Conservation (phyloP, 805 yeast species). For the Metschnikowia anglica region DNA sequence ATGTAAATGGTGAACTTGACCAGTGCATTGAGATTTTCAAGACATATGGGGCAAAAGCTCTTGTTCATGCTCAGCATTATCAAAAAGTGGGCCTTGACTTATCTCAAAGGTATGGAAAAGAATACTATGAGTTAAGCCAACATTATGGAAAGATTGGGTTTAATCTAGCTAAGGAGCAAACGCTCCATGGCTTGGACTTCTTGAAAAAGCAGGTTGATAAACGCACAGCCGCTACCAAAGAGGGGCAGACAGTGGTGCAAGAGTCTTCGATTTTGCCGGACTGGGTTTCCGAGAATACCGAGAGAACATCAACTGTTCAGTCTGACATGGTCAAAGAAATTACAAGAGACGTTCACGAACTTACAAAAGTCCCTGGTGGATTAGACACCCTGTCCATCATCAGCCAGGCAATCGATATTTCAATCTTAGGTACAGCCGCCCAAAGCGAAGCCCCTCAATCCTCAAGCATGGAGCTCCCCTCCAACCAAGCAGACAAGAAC, state of each 20-base stretch:
- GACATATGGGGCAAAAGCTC: slow-evolving; percentile 21
- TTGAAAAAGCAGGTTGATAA: slow-evolving; percentile 31
- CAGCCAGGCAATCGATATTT: slow-evolving; percentile 10
- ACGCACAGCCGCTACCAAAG: slow-evolving; percentile 25
- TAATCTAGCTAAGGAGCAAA: slow-evolving; percentile 17
- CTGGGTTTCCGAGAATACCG: slow-evolving; percentile 6
- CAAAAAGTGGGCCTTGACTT: slow-evolving; percentile 14
- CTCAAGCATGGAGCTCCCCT: not conserved
- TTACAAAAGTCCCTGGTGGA: slow-evolving; percentile 7
- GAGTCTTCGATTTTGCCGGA: slow-evolving; percentile 7
- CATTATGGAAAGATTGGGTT: slow-evolving; percentile 25
- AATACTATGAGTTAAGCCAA: slow-evolving; percentile 22
- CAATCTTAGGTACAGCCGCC: not conserved
- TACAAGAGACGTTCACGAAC: slow-evolving; percentile 14
- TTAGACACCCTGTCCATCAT: slow-evolving; percentile 18
- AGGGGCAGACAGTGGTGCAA: slow-evolving; percentile 1
- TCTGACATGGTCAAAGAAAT: slow-evolving; percentile 11
- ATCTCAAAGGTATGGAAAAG: slow-evolving; percentile 22
- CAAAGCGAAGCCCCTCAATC: not conserved
- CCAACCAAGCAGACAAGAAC: too few species aligned
- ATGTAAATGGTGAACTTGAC: slow-evolving; percentile 37
- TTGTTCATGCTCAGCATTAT: slow-evolving; percentile 14
- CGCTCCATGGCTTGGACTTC: slow-evolving; percentile 20
- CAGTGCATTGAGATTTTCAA: slow-evolving; percentile 22
- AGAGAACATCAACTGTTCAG: slow-evolving; percentile 8